A percentile compares a stretch with the other conserved stretches of the same genome.
Conservation (phyloP, 345 rosid genomes). For the Aethionema arabicum region DNA sequence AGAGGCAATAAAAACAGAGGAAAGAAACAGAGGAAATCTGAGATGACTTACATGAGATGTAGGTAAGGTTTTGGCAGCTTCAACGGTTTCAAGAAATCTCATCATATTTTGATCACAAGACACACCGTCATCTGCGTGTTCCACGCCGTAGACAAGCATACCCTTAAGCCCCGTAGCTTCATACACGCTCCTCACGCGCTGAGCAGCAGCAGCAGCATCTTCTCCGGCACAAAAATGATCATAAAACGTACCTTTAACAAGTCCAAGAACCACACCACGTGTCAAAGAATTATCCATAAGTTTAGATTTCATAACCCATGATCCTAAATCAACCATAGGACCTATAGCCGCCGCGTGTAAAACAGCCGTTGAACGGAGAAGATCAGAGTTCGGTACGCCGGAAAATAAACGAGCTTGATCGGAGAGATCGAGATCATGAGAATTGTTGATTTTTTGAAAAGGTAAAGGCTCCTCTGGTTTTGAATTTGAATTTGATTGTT, state of each 20-base stretch:
- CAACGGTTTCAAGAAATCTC: conserved; percentile 53
- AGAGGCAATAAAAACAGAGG: background rate
- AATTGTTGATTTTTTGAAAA: conserved; percentile 29
- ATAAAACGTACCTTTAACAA: conserved; percentile 55
- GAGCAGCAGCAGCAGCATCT: conserved; percentile 41
- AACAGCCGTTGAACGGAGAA: conserved; percentile 51
- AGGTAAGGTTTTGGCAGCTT: conserved; percentile 58
- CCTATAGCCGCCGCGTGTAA: conserved; percentile 58
- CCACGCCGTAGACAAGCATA: conserved; percentile 78
- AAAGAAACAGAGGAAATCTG: background rate
- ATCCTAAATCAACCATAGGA: conserved; percentile 68
- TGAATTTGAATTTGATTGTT: conserved; percentile 11
- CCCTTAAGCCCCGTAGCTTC: conserved; percentile 61
- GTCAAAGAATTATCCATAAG: conserved; percentile 45
- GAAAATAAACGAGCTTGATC: conserved; percentile 59
- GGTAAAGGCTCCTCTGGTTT: conserved; percentile 32
- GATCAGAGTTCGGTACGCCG: conserved; percentile 44
- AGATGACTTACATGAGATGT: conserved; percentile 55
- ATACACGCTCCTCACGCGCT: conserved; percentile 44
- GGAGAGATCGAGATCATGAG: conserved; percentile 45
- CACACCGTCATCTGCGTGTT: conserved; percentile 51
- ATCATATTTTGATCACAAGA: conserved; percentile 68
- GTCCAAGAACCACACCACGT: conserved; percentile 42
- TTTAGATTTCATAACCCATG: conserved; percentile 72
- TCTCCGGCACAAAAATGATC: conserved; percentile 93